Evolutionary conservation across 345 rosid species (phyloP), one percentile per base, ranked within the genome.

Genomic region (Gossypium anomalum): DNA sequence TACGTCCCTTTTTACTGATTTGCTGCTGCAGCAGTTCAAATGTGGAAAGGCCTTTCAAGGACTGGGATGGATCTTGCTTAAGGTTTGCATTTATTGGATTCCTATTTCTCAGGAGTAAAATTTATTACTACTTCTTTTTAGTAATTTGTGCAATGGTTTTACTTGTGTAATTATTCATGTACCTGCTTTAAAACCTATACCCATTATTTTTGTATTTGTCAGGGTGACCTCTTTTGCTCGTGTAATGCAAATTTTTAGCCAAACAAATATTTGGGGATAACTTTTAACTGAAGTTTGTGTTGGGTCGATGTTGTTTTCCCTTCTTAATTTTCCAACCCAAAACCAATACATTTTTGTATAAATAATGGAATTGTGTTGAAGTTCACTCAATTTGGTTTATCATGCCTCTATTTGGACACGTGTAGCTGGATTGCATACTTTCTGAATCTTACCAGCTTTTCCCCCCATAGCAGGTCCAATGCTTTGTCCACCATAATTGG

Each of bases 1-100:
- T 66, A 20, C 66, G 16, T 66, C 34, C 34, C 51, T 73, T 70
- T 68, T 11, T 62, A 4, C 75, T 57, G 13, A 71, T 71, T 77
- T 77, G 69, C 57, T 78, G 74, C 41, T 79, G 82, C 90, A 89
- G 98, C 68, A 81, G 67, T 82, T 82, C 81, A 15, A 56, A 73
- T 78, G 83, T 83, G 70, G 77, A 71, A 63, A 82, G 78, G 79
- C 51, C 78, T 82, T 66, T 72, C 63, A 81, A 79, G 56, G 78
- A 81, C 69, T 76, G 58, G 72, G 80, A 78, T 75, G 83, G 77
- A 55, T 64, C 69, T 74, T 76, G 80, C 25, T 79, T 81, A 76
- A 88, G 94, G 94, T 90, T 78, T 66, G 79, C 67, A 22, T 79
- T 71, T 59, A 20, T 23, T 58, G 8, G 15, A 22, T 72, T 49